Base-by-base conservation (phyloP, 768 basidiomycete species). In the Rhodotorula babjevae region DNA sequence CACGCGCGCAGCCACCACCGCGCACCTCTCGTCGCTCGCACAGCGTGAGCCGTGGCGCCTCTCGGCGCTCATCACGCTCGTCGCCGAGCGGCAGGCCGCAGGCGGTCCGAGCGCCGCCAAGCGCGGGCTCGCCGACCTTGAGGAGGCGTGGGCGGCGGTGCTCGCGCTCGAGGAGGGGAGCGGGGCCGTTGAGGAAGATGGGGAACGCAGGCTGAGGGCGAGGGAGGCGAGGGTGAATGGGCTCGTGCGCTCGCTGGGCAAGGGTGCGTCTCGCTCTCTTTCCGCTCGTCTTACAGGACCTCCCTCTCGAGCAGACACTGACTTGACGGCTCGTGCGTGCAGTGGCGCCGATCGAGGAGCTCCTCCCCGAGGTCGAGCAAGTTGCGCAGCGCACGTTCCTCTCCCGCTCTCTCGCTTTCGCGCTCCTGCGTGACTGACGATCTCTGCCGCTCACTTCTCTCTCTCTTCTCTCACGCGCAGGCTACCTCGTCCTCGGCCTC, bases 181-280 rank as follows among this genome's bases (percentile, higher is more conserved):
- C 36, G n/a, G 25, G 53, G 31, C 46, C 15, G 18, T 55, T n/a
- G 42, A 44, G 62, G 63, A n/a, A 23, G 60, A n/a, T 29, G 52
- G 9, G 40, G 9, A 9, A 9, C 36, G 36, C 36, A 36, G 36
- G 53, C 33, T 33, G 1, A 1, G 19, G 40, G 68, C 68, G 33
- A 42, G 61, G 47, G 68, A 69, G 57, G 52, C 33, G 16, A 63
- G 31, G 57, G 68, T 47, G 25, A 53, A 27, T n/a, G 49, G 23
- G 21, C 8, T 29, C 11, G 27, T 29, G 1, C 47, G 21, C 29
- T 29, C 29, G 1, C 0, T 2, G 7, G 16, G 11, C 9, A n/a
- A 55, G 8, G 53, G 53, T 55, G n/a, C 27, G 53, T 27, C 27
- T 16, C 16, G 10, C 14, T 21, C 21, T 21, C 52, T 14, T 5